These are phyloP conservation scores for Hygrophorus pudorinus DNA, from an alignment of 768 basidiomycete species.

Conservation along the genomic window DNA sequence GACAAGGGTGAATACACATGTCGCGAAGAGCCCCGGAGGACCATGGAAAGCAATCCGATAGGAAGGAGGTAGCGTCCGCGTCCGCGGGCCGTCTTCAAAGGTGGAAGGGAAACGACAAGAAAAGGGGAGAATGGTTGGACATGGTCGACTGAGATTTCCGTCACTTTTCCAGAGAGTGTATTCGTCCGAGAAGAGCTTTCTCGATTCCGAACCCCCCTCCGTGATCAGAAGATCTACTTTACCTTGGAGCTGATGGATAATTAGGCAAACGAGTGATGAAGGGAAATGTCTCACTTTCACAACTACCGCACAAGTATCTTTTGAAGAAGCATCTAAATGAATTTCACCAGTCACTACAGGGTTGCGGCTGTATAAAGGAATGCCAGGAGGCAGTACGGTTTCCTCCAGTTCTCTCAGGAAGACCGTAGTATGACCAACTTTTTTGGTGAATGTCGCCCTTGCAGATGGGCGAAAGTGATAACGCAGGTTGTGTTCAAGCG, in stretches of 20 bases:
- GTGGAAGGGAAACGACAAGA: conserved; percentile 32
- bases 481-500: conserved; percentile 40
- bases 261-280: neutral
- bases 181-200: conserved; percentile 21
- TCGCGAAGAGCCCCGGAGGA: conserved; percentile 28
- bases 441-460: conserved; percentile 32
- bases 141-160: conserved; percentile 12
- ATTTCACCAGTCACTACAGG: conserved; percentile 32
- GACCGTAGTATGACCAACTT: conserved; percentile 28
- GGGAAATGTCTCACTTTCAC: conserved; percentile 28
- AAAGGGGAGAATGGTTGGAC: conserved; percentile 25
- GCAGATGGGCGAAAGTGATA: conserved; percentile 15
- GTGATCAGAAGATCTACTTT: conserved; percentile 29
- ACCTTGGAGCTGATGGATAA: conserved; percentile 27
- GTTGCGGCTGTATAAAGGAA: conserved; percentile 37
- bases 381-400: conserved; percentile 5
- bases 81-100: conserved; percentile 27
- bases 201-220: conserved; percentile 27
- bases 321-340: conserved; percentile 27
- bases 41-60: conserved; percentile 24
- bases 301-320: conserved; percentile 27
- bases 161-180: conserved; percentile 26
- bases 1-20: conserved; percentile 35
- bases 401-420: conserved; percentile 35
- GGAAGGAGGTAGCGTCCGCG: conserved; percentile 38